These are phyloP conservation scores for Crithidia expoeki DNA, from an alignment of 208 protist species.

Conservation along the genomic window DNA sequence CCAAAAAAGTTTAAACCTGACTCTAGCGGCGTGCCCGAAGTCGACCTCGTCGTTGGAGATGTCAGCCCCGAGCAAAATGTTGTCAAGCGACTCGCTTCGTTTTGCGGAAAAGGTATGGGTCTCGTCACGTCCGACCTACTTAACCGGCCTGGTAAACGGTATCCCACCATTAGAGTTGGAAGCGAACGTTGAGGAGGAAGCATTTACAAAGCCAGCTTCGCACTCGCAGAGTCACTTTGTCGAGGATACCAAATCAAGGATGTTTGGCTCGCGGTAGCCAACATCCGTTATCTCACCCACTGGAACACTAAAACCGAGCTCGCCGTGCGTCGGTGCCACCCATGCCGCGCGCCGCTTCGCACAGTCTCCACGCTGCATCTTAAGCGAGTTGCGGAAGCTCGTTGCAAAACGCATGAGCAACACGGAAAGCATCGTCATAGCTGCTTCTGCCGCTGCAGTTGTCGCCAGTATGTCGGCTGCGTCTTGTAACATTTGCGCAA, in stretches of 20 bases:
- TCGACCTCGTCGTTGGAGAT: slow-evolving; percentile 67
- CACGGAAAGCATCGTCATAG: not conserved
- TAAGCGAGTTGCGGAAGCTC: not conserved
- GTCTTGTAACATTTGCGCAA: not conserved
- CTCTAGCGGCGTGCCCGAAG: slow-evolving; percentile 50
- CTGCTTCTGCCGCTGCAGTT: too few relatives aligned
- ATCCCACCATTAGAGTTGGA: not conserved
- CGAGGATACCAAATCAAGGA: slow-evolving; percentile 11
- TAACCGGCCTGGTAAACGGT: not conserved
- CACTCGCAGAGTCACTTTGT: slow-evolving; percentile 20
- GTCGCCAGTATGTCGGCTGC: not conserved
- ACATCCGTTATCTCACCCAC: slow-evolving; percentile 41
- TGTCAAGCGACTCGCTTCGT: slow-evolving; percentile 28
- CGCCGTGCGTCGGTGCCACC: slow-evolving; percentile 27
- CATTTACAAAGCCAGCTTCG: slow-evolving; percentile 21
- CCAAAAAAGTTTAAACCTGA: slow-evolving; percentile 40
- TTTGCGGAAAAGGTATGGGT: slow-evolving; percentile 13
- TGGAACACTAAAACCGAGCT: slow-evolving; percentile 42
- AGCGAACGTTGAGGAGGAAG: not conserved
- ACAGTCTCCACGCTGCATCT: not conserved
- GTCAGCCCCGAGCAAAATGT: slow-evolving; percentile 45
- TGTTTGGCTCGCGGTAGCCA: slow-evolving; percentile 43
- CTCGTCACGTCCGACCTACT: not conserved
- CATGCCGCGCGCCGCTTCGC: not conserved
- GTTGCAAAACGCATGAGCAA: not conserved